These are phyloP conservation scores for Linum trigynum DNA, from an alignment of 345 rosid species.

Conservation along the genomic window DNA sequence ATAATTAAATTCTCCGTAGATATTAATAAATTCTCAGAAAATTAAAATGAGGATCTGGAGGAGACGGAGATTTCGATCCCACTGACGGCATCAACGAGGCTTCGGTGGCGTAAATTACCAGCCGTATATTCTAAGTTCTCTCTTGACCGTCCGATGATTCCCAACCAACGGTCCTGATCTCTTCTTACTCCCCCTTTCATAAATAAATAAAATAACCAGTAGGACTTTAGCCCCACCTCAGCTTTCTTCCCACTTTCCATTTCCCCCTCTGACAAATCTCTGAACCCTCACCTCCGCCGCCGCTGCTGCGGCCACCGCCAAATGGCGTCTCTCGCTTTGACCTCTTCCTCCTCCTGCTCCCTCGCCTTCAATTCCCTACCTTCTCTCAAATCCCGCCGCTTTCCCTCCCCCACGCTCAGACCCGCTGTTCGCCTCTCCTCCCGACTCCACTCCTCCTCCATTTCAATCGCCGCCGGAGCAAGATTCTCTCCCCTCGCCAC, in stretches of 20 bases:
- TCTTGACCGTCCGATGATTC: slow-evolving; percentile 35
- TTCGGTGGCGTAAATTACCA: not conserved
- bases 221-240: not conserved
- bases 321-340: slow-evolving; percentile 39
- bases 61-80: slow-evolving; percentile 27
- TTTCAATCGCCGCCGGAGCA: not conserved
- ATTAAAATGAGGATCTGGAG: not conserved
- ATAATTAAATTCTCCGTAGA: too few species aligned
- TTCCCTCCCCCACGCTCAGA: not conserved
- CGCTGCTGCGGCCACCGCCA: too few species aligned
- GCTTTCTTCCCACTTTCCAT: not conserved
- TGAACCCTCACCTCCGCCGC: not conserved
- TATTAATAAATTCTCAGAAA: not conserved
- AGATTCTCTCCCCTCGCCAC: not conserved
- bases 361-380: slow-evolving; percentile 30
- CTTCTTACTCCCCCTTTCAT: not conserved
- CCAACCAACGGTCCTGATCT: slow-evolving; percentile 23
- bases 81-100: slow-evolving; percentile 18
- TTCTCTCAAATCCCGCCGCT: slow-evolving; percentile 41
- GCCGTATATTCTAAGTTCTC: slow-evolving; percentile 33
- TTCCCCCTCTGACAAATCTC: not conserved
- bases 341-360: slow-evolving; percentile 31
- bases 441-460: not conserved
- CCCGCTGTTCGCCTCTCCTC: not conserved
- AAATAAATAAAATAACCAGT: not conserved